Percentiles rank a stretch among this genome's conserved stretches.
Conservation (phyloP, 305 asterid genomes). For the Plantago rigida region DNA sequence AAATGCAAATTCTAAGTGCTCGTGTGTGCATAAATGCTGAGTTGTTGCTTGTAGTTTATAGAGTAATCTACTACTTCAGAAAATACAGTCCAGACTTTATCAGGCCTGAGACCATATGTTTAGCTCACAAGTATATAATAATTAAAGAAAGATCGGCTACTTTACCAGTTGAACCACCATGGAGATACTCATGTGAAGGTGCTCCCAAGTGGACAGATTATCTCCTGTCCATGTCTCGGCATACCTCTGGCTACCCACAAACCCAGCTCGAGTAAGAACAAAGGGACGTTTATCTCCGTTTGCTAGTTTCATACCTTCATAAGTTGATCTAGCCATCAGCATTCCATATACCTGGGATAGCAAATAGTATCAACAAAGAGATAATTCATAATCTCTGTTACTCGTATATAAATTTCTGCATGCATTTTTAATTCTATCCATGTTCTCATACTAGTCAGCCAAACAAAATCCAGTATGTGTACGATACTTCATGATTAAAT, state of each 20-base stretch:
- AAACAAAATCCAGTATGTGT: neutral
- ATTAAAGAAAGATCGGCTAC: conserved; percentile 11
- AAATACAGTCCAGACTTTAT: neutral
- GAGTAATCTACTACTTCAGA: neutral
- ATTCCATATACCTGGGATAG: conserved; percentile 71
- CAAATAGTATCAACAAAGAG: conserved; percentile 7
- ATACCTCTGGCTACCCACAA: conserved; percentile 86
- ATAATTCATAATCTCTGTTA: conserved; percentile 14
- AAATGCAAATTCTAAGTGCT: neutral
- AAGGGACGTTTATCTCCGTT: conserved; percentile 70
- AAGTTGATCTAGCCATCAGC: conserved; percentile 96
- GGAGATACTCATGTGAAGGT: conserved; percentile 87
- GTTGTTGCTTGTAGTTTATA: neutral
- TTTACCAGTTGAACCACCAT: conserved; percentile 86
- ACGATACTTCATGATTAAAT: neutral
- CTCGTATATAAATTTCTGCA: neutral
- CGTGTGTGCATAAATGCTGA: neutral
- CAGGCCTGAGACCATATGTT: neutral
- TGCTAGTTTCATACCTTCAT: conserved; percentile 81
- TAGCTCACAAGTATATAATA: conserved; percentile 1
- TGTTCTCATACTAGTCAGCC: conserved; percentile 1
- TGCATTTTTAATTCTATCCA: neutral
- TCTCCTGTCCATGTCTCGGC: conserved; percentile 99
- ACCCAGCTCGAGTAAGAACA: conserved; percentile 95
- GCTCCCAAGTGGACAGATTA: conserved; percentile 95